Base-by-base conservation (phyloP, 140 eudicot species). In the Flaveria floridana region DNA sequence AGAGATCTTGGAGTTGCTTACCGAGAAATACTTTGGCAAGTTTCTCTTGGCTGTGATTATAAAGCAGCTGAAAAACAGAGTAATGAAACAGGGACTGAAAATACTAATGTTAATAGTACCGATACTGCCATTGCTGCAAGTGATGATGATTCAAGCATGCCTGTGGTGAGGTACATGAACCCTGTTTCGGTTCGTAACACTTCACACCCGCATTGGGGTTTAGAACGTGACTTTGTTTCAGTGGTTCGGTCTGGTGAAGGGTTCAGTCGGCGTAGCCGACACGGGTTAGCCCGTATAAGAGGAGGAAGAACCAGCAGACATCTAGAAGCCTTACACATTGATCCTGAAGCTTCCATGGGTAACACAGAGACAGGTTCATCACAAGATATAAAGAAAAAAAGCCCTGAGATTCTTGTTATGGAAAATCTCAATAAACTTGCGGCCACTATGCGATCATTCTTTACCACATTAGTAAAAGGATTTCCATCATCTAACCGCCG, bases 171-270 rank as follows among this genome's bases (percentile, higher is more conserved):
- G 77, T 91, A 95, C 76, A 87, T 84, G 96, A 95, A 91, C 78
- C 97, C 97, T 21, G 86, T 84, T 61, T 85, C 90, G 62, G 77
- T 81, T 78, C 82, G 99, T 79, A 83, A 79, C 74, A 82, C 74
- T 79, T 85, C 97, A 72, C 96, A 88, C 57, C 85, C 98, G 6
- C 97, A 78, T 18, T 91, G 99, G 99, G 92, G 95, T 73, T 78
- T 80, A 15, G 96, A 87, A 8, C 99, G 96, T 79, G 99, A 91
- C 65, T 90, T 95, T 80, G 83, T 88, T 65, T 88, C 97, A 18
- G 99, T 91, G 70, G 88, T 95, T 81, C 87, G 99, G 37, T 81
- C 97, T 20, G 85, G 90, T 80, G 99, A 91, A 64, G 99, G 97
- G 70, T 88, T 95, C 68, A 87, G 84, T 64, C 97, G 97, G 56